Percentiles rank a stretch among this genome's conserved stretches.
phyloP scores from a whole-genome alignment of 2,329 filamentous ascomycete species.

The Colletotrichum somersetense region DNA sequence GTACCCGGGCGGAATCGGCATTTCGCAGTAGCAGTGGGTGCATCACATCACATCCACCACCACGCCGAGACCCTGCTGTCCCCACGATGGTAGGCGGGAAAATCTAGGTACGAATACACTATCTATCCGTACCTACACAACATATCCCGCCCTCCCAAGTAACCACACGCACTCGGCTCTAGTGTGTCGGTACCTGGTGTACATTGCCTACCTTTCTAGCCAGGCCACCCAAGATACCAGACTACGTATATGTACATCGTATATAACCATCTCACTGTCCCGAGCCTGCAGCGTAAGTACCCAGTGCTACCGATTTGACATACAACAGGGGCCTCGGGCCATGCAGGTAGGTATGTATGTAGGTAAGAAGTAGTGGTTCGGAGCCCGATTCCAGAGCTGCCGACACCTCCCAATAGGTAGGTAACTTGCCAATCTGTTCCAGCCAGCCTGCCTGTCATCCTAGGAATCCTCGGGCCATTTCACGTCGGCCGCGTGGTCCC shows the following conservation, averaged over 20 bases:
- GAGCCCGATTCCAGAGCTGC: neutral
- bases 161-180: neutral
- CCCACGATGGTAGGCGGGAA: conserved; percentile 1
- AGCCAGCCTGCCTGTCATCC: neutral
- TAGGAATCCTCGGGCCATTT: conserved; percentile 17
- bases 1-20: conserved; percentile 20
- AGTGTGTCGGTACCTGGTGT: no score
- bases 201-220: no score
- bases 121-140: neutral
- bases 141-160: neutral
- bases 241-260: neutral
- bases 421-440: neutral
- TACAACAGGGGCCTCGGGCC: neutral
- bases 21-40: conserved; percentile 26
- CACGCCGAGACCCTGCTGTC: conserved; percentile 6
- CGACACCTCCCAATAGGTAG: neutral
- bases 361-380: neutral
- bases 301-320: neutral
- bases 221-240: no score
- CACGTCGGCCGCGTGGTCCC: conserved; percentile 28
- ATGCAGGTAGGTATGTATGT: conserved; percentile 1
- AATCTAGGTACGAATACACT: neutral
- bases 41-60: conserved; percentile 7
- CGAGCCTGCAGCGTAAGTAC: neutral
- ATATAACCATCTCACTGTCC: no score